Base-by-base conservation (phyloP, 305 asterid species). In the Fraxinus nigra region DNA sequence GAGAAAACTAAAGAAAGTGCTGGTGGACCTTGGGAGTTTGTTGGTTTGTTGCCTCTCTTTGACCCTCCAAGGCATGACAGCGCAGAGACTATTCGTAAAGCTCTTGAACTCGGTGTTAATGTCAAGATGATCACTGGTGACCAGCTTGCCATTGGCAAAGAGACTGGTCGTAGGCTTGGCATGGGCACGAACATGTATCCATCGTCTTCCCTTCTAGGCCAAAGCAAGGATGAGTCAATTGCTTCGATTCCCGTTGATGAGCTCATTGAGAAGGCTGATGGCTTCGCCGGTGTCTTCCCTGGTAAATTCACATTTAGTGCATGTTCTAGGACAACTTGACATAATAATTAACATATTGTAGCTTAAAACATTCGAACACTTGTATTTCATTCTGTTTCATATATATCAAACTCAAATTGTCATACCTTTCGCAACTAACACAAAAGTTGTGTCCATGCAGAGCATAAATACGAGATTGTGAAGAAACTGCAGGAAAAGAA, bases 101-200 rank as follows among this genome's bases (percentile, higher is more conserved):
- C 99, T 78, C 93, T 95, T 16, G 97, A 95, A 4, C 92, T 95
- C 9, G 99, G 98, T 34, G 97, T 93, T 76, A 95, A 88, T 65
- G 99, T 95, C 32, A 95, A 95, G 92, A 93, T 95, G 99, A 95
- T 95, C 89, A 95, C 99, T 0, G 98, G 99, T 61, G 99, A 95
- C 81, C 99, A 95, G 87, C 86, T 95, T 0, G 98, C 99, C 79
- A 95, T 95, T 5, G 99, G 96, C 7, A 95, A 92, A 74, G 99
- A 95, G 80, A 95, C 99, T 0, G 99, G 98, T 1, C 97, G 99
- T 1, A 88, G 99, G 78, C 94, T 95, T 2, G 98, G 99, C 7
- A 95, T 95, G 99, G 99, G 99, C 32, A 94, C 97, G 78, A 95
- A 95, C 89, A 95, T 95, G 99, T 95, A 95, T 75, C 99, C 98